phyloP scores from a whole-genome alignment of 2,329 filamentous ascomycete species.

The Colletotrichum caudatum region DNA sequence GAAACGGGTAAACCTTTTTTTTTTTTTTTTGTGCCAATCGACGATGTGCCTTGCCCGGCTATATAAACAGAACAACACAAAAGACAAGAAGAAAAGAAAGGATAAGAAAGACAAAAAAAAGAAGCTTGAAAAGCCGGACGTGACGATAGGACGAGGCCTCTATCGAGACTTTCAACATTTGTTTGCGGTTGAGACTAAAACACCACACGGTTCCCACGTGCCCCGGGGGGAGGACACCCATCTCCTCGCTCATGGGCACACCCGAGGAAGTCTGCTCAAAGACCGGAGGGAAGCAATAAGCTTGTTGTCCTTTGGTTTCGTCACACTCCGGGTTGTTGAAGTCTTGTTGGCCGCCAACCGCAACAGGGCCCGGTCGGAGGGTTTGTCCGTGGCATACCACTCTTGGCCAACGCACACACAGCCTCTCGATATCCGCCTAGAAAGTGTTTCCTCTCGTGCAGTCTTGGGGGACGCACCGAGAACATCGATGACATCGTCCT shows the following conservation, averaged over 20 bases:
- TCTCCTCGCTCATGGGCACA: too few relatives aligned
- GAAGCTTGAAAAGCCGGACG: not conserved
- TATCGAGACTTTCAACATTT: not conserved
- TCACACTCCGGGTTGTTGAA: not conserved
- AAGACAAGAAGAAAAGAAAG: too few relatives aligned
- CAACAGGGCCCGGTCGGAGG: not conserved
- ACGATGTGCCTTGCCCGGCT: constrained; percentile 12
- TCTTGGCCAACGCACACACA: not conserved
- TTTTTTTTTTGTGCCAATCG: not conserved
- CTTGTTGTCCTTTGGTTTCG: not conserved
- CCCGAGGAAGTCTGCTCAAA: not conserved
- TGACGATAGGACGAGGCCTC: too few relatives aligned
- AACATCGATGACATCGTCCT: too few relatives aligned
- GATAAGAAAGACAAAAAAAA: not conserved
- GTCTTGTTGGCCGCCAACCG: too few relatives aligned
- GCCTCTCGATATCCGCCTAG: not conserved
- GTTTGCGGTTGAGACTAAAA: not conserved
- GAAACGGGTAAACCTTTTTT: constrained; percentile 29
- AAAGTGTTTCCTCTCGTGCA: not conserved
- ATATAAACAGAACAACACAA: too few relatives aligned
- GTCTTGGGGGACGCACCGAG: too few relatives aligned
- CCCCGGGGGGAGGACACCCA: not conserved
- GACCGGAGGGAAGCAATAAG: not conserved
- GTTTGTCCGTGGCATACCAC: not conserved
- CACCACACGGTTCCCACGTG: not conserved